These are phyloP conservation scores for Lichina pygmaea DNA, from an alignment of 495 filamentous ascomycete species.

Conservation along the genomic window DNA sequence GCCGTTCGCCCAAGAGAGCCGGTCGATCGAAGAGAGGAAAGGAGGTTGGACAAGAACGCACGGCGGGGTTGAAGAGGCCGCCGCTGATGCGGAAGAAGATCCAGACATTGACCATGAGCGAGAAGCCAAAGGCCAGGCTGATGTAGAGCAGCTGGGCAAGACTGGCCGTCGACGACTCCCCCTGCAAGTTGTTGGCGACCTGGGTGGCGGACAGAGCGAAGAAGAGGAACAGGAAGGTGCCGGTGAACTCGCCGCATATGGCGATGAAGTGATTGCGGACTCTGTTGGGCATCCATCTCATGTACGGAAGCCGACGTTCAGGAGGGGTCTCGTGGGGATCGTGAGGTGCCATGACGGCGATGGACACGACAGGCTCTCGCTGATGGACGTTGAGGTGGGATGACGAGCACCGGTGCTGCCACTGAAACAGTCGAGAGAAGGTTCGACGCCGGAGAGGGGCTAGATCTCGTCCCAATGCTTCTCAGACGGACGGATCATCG, in stretches of 20 bases:
- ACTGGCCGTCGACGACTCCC: conserved; percentile 2
- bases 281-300: conserved; percentile 7
- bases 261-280: conserved; percentile 27
- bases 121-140: conserved; percentile 43
- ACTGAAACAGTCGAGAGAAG: too few relatives aligned
- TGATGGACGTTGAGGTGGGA: too few relatives aligned
- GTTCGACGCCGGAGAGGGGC: too few relatives aligned
- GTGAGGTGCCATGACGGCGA: too few relatives aligned
- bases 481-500: too few relatives aligned
- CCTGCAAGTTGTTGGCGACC: conserved; percentile 25
- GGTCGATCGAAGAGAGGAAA: background rate
- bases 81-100: conserved; percentile 61
- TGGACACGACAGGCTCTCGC: too few relatives aligned
- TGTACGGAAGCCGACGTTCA: conserved; percentile 7
- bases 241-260: conserved; percentile 41
- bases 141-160: conserved; percentile 34
- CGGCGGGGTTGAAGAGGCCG: conserved; percentile 61
- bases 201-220: conserved; percentile 60
- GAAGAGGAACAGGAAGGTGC: conserved; percentile 64
- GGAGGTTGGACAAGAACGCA: conserved; percentile 9
- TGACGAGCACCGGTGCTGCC: too few relatives aligned
- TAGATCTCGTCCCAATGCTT: too few relatives aligned
- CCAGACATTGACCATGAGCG: conserved; percentile 60
- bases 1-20: background rate
- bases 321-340: background rate